phyloP scores from a whole-genome alignment of 208 protist genomes.

The Borovskyia barvae region DNA sequence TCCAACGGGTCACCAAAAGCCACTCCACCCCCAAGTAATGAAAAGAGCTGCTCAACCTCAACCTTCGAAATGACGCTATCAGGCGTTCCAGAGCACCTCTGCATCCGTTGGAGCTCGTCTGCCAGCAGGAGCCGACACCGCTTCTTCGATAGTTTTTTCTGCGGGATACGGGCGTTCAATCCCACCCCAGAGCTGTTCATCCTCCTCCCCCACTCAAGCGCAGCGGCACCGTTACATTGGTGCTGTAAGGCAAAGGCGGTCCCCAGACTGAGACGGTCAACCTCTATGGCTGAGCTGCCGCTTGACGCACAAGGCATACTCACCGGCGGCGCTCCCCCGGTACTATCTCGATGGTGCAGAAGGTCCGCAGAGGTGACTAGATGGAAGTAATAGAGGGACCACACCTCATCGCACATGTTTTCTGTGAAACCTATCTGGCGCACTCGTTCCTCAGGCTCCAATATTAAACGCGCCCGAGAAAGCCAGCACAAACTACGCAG shows the following conservation, averaged over 20 bases:
- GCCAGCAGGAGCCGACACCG: slow-evolving; percentile 20
- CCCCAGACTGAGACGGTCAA: no score
- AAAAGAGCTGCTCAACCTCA: slow-evolving; percentile 28
- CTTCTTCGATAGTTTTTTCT: slow-evolving; percentile 18
- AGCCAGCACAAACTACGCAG: slow-evolving; percentile 44
- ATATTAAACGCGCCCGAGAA: slow-evolving; percentile 50
- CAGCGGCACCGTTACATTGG: slow-evolving; percentile 2
- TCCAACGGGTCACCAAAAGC: slow-evolving; percentile 45
- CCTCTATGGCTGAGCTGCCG: neutral
- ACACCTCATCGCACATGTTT: slow-evolving; percentile 53
- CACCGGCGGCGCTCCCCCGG: neutral
- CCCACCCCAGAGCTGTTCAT: neutral
- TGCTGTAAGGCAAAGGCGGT: no score
- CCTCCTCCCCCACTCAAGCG: neutral
- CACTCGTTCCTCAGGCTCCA: slow-evolving; percentile 21
- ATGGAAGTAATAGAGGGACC: slow-evolving; percentile 50
- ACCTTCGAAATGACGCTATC: slow-evolving; percentile 14
- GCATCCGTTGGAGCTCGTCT: slow-evolving; percentile 13
- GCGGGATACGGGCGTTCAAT: neutral
- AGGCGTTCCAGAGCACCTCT: neutral
- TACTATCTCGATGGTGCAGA: slow-evolving; percentile 9
- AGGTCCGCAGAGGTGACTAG: slow-evolving; percentile 36
- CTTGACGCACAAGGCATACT: neutral
- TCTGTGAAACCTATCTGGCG: slow-evolving; percentile 20
- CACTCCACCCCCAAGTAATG: slow-evolving; percentile 36